A percentile compares a stretch with the other conserved stretches of the same genome.
Evolutionary conservation across 2,329 filamentous ascomycete species (phyloP).

Genomic region (Colletotrichum orbiculare): DNA sequence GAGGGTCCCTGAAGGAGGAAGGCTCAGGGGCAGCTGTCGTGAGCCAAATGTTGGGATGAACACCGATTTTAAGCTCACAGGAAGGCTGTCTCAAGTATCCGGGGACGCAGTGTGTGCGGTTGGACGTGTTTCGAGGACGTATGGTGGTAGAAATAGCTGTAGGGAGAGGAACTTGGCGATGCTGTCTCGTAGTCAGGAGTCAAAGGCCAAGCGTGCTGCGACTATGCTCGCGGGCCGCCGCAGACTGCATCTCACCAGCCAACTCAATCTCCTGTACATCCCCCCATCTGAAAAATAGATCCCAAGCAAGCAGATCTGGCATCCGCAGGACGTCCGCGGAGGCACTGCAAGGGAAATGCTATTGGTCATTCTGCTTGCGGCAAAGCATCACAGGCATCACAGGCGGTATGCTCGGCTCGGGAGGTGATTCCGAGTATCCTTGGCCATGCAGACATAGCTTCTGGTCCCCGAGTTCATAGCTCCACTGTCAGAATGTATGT

Average conservation of each 20-base stretch:
- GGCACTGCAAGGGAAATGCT: neutral
- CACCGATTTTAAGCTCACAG: neutral
- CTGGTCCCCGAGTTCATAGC: neutral
- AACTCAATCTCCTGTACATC: neutral
- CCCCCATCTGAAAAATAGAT: neutral
- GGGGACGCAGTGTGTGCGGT: slow-evolving; percentile 19
- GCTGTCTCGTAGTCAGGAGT: neutral
- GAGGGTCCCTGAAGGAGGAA: neutral
- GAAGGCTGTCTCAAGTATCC: neutral
- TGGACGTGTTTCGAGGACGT: slow-evolving; percentile 1
- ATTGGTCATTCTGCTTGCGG: no score
- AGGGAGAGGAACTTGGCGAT: neutral
- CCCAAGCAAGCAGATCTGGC: no score
- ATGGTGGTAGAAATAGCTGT: neutral
- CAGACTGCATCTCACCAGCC: slow-evolving; percentile 1
- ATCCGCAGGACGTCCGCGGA: slow-evolving; percentile 6
- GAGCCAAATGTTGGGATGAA: slow-evolving; percentile 22
- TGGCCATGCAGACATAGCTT: neutral
- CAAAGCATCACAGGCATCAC: neutral
- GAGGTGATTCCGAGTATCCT: neutral
- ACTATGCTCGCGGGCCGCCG: slow-evolving; percentile 1
- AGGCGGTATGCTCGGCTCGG: neutral
- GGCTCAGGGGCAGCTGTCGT: slow-evolving; percentile 3
- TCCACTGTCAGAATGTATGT: neutral
- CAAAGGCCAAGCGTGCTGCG: neutral